Evolutionary conservation across 768 basidiomycete species (phyloP), one percentile per base, ranked within the genome.

Genomic region (Phanerodontia chrysosporium): DNA sequence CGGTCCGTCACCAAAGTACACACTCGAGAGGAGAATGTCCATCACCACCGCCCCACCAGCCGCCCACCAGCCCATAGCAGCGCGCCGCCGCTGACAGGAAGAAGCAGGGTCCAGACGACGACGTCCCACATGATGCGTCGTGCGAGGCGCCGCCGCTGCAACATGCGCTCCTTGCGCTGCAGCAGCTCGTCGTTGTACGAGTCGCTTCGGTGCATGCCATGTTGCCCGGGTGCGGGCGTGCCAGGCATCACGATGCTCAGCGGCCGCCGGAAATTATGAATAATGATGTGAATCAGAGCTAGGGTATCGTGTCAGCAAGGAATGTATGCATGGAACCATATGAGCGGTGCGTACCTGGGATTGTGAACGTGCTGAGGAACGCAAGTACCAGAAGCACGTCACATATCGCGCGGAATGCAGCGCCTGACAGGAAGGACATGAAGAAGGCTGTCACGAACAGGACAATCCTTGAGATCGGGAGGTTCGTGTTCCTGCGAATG

Each of bases 201-300:
- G 27, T 69, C 65, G 59, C 65, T 69, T 24, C 67, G 62, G 67
- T 63, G 65, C 21, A 63, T 61, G 14, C 65, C 61, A 18, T 64
- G 52, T 39, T 58, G 58, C 32, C 66, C 39, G 61, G 72, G 21
- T 14, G 51, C 61, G 57, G 46, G 64, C 14, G 69, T 76, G 16
- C 76, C 74, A n/a, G 85, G 88, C 36, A 94, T 80, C 57, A 96
- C 80, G 67, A 97, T 97, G 0, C 90, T 78, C 2, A 95, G 77
- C 1, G 95, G 95, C 2, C 85, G 84, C 58, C 85, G 85, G 74
- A 97, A 87, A 68, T 92, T 86, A 74, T 96, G 94, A 3, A 86
- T 84, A 27, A 81, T 80, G 63, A 96, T 84, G 73, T 95, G 93
- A 55, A 90, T 73, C 51, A 92, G 67, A 16, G 92, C 89, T 81